Evolutionary conservation across 2,329 filamentous ascomycete species (phyloP).

Genomic region (Grosmannia huntii): DNA sequence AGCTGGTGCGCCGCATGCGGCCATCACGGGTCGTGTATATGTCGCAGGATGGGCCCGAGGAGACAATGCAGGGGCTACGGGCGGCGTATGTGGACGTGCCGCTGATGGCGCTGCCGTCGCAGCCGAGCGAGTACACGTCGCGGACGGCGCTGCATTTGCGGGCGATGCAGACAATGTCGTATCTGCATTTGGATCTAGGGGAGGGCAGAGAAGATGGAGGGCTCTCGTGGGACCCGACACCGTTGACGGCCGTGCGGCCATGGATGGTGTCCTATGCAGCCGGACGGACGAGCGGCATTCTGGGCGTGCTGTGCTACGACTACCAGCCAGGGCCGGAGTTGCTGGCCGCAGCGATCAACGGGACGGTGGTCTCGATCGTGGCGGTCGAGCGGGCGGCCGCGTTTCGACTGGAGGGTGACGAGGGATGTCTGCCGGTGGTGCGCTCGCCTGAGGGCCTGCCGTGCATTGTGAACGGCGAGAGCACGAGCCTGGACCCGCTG

Average conservation of each 20-base stretch:
- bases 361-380: conserved; percentile 55
- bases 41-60: conserved; percentile 47
- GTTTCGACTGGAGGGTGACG: conserved; percentile 22
- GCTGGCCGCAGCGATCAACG: conserved; percentile 54
- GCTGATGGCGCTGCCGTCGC: conserved; percentile 45
- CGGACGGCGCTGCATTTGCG: conserved; percentile 54
- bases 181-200: conserved; percentile 47
- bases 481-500: conserved; percentile 45
- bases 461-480: conserved; percentile 41
- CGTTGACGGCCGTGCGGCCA: conserved; percentile 44
- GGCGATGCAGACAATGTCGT: conserved; percentile 68
- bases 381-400: conserved; percentile 42
- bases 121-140: conserved; percentile 39
- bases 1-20: conserved; percentile 38
- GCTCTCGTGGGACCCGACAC: conserved; percentile 35
- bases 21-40: conserved; percentile 57
- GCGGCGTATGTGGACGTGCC: conserved; percentile 26
- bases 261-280: conserved; percentile 47
- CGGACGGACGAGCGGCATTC: conserved; percentile 36
- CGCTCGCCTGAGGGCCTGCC: conserved; percentile 44
- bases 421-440: conserved; percentile 11
- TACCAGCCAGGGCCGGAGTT: conserved; percentile 46
- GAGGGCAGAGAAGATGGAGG: neutral
- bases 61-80: conserved; percentile 41
- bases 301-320: conserved; percentile 56